Base-by-base conservation (phyloP, 805 yeast genomes). In the Teunomyces atbi region DNA sequence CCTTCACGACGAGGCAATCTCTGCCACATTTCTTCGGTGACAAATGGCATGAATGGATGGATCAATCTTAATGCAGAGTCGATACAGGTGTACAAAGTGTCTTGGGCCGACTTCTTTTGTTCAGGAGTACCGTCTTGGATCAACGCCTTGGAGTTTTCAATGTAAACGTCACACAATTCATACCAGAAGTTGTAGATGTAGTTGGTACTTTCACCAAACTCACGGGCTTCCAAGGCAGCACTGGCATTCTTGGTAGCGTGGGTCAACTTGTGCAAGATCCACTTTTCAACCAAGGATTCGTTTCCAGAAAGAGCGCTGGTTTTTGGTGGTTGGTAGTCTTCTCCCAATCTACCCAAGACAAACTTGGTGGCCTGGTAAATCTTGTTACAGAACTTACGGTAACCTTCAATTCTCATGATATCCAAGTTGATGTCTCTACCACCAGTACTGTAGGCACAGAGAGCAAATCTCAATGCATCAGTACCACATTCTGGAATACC, bases 401-500 rank as follows among this genome's bases (percentile, higher is more conserved):
- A 94, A 62, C 98, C 99, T 68, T 94, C 98, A 56, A 94, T 97
- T 74, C 98, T 86, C 66, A 89, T 76, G 58, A 94, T 90, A 66
- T 94, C 97, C 66, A 94, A 78, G 74, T 94, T 94, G 68, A 94
- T 94, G 63, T 94, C 99, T 73, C 98, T 84, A 59, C 97, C 98
- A 74, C 99, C 99, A 41, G 98, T 92, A 44, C 96, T 86, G 77
- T 92, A 94, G 44, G 97, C 97, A 81, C 98, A 94, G 55, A 92
- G 80, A 33, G 99, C 98, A 66, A 94, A 94, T 76, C 99, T 84
- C 74, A 94, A 76, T 38, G 99, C 99, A 71, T 94, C 99, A 42
- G 98, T 91, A 76, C 99, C 99, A 80, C 99, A 94, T 75, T 94
- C 96, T 47, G 98, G 97, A 57, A 92, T 91, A 75, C 99, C 99